Conservation (phyloP, 306 rosid genomes). For the Coriaria nepalensis region DNA sequence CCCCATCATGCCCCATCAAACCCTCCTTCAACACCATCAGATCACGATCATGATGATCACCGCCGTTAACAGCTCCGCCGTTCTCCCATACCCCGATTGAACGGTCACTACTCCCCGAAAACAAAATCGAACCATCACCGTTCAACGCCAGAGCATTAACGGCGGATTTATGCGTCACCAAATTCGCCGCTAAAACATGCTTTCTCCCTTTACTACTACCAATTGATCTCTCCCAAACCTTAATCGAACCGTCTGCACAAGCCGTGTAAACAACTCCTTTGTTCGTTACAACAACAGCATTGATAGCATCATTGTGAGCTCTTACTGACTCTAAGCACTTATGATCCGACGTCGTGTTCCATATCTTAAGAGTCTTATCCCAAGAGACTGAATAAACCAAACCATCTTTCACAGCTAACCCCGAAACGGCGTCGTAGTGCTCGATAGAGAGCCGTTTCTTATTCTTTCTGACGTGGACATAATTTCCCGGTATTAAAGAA, state of each 20-base stretch:
- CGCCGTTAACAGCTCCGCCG: not conserved
- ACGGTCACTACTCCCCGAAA: conserved; percentile 14
- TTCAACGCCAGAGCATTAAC: conserved; percentile 12
- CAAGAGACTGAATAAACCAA: conserved; percentile 47
- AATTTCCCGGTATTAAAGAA: conserved; percentile 27
- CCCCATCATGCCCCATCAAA: conserved; percentile 36
- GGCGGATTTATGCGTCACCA: conserved; percentile 14
- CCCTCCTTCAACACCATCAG: conserved; percentile 19
- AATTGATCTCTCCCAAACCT: conserved; percentile 51
- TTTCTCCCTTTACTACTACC: conserved; percentile 13
- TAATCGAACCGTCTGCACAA: conserved; percentile 37
- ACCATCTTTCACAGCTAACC: conserved; percentile 19
- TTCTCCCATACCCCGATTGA: conserved; percentile 29
- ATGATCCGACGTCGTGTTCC: conserved; percentile 27
- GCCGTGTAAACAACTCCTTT: conserved; percentile 52
- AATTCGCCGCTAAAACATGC: conserved; percentile 7
- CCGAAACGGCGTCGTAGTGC: conserved; percentile 45
- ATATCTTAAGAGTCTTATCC: conserved; percentile 49
- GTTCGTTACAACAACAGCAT: conserved; percentile 28
- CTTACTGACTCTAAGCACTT: conserved; percentile 42
- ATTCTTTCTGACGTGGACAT: conserved; percentile 36
- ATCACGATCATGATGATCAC: no score
- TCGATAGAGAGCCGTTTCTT: conserved; percentile 42
- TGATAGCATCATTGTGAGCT: conserved; percentile 53
- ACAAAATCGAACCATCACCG: conserved; percentile 1